Conservation (phyloP, 805 yeast species). For the Saccharomycopsis fodiens region DNA sequence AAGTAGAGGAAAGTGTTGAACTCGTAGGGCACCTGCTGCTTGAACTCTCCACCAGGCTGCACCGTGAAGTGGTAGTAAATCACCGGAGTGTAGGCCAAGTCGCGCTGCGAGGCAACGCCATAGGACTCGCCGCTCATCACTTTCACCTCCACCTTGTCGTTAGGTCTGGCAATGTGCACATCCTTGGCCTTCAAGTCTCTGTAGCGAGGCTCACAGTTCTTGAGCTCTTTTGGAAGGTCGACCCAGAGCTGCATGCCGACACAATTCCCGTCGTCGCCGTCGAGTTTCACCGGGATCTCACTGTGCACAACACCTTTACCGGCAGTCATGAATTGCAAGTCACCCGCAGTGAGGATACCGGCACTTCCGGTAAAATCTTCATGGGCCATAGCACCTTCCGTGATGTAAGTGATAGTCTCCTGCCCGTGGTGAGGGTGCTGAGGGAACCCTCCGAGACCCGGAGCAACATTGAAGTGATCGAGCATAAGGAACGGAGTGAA, state of each 20-base stretch:
- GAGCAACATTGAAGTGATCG: too few relatives aligned
- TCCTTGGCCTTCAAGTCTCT: too few relatives aligned
- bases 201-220: slow-evolving; percentile 63
- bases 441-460: too few relatives aligned
- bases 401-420: too few relatives aligned
- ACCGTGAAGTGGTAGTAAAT: slow-evolving; percentile 61
- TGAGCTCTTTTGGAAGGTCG: slow-evolving; percentile 60
- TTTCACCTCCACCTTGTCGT: slow-evolving; percentile 55
- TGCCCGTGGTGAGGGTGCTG: too few relatives aligned
- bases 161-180: slow-evolving; percentile 59
- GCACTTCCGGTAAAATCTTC: too few relatives aligned
- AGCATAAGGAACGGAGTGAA: slow-evolving; percentile 78
- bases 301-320: slow-evolving; percentile 82
- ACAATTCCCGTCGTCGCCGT: slow-evolving; percentile 40
- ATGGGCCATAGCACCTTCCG: too few relatives aligned
- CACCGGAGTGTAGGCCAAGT: slow-evolving; percentile 77
- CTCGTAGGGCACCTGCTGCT: slow-evolving; percentile 49
- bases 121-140: slow-evolving; percentile 74
- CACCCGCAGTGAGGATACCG: slow-evolving; percentile 73
- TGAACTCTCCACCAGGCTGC: slow-evolving; percentile 56
- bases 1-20: slow-evolving; percentile 68
- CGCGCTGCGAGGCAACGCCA: slow-evolving; percentile 64
- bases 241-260: slow-evolving; percentile 86
- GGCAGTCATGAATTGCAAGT: slow-evolving; percentile 90
- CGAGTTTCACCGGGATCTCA: slow-evolving; percentile 67